These are phyloP conservation scores for Penicillium oxalicum DNA, from an alignment of 2,329 filamentous ascomycete genomes.

Conservation along the genomic window DNA sequence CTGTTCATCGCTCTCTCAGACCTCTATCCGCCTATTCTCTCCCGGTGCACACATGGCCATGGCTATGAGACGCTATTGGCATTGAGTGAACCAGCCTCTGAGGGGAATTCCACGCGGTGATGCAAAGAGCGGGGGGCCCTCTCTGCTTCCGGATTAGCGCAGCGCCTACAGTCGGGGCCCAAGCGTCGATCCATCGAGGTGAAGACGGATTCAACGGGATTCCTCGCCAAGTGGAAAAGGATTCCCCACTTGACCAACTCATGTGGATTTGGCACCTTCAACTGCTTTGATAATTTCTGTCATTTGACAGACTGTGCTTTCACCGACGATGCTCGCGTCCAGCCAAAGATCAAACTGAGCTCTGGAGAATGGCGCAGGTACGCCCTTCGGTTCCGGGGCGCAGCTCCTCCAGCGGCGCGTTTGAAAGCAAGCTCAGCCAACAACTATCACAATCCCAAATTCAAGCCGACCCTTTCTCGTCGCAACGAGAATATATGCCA, in stretches of 20 bases:
- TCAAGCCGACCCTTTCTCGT: slow-evolving; percentile 20
- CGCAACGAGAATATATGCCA: slow-evolving; percentile 11
- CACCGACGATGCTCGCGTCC: neutral
- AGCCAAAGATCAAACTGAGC: slow-evolving; percentile 1
- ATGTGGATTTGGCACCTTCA: too few relatives aligned
- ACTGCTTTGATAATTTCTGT: too few relatives aligned
- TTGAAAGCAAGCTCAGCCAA: slow-evolving; percentile 35
- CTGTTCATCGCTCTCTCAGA: too few relatives aligned
- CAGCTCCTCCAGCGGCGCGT: slow-evolving; percentile 16
- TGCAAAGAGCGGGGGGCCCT: slow-evolving; percentile 8
- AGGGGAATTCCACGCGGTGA: neutral
- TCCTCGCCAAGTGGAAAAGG: neutral
- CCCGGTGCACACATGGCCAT: too few relatives aligned
- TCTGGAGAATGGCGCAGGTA: slow-evolving; percentile 16
- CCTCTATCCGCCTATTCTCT: too few relatives aligned
- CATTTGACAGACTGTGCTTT: neutral
- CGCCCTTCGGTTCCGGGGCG: slow-evolving; percentile 19
- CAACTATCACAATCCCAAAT: slow-evolving; percentile 26
- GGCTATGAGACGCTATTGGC: too few relatives aligned
- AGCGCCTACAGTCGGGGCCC: neutral
- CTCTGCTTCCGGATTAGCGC: slow-evolving; percentile 15
- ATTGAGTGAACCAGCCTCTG: neutral
- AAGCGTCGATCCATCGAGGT: slow-evolving; percentile 1
- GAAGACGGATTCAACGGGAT: neutral
- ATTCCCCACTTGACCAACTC: too few relatives aligned